These are phyloP conservation scores for Isoetes taiwanensis DNA, from an alignment of 75 land plant genomes.

Conservation along the genomic window DNA sequence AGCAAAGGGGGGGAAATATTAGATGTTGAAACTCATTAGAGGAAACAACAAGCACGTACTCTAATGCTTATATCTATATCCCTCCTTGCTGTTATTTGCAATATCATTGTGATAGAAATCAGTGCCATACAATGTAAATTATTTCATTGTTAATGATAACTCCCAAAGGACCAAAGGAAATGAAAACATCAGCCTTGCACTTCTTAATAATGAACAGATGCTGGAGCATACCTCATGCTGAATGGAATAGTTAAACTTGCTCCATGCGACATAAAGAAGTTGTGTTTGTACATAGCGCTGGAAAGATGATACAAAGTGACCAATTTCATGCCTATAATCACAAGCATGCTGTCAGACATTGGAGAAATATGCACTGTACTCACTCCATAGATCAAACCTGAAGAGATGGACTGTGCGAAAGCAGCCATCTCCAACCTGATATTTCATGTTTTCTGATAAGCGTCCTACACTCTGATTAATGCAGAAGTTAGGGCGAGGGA, in stretches of 20 bases:
- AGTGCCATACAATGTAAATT: neutral
- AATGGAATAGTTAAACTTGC: constrained; percentile 15
- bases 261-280: constrained; percentile 23
- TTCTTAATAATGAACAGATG: neutral
- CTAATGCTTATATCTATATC: neutral
- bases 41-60: neutral
- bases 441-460: no score
- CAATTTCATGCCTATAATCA: constrained; percentile 20
- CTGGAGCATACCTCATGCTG: constrained; percentile 11
- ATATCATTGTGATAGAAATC: no score
- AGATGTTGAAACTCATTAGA: neutral
- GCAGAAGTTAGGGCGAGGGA: no score
- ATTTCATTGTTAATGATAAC: neutral
- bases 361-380: neutral
- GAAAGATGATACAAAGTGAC: constrained; percentile 22
- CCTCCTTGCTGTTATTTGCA: no score
- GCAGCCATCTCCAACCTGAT: constrained; percentile 5
- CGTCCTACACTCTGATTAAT: no score
- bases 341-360: neutral
- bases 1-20: neutral
- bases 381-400: constrained; percentile 7
- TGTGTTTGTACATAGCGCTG: constrained; percentile 21
- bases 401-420: constrained; percentile 24
- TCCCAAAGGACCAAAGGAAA: neutral
- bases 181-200: neutral